phyloP scores from a whole-genome alignment of 2,329 filamentous ascomycete genomes.

The Cladosporium halotolerans region DNA sequence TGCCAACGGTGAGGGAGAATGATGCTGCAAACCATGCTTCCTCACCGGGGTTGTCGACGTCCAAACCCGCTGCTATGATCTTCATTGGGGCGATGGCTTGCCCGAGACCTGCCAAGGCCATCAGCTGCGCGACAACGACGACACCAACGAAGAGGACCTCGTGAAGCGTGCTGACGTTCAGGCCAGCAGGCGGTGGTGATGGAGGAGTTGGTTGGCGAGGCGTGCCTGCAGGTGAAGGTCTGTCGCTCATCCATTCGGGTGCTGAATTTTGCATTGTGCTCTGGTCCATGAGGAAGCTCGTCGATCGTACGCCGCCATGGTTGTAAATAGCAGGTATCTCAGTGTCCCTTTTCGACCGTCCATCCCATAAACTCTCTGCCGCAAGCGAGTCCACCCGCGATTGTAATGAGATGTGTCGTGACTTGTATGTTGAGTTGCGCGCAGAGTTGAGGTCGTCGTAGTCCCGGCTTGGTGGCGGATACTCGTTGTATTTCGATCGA shows the following conservation, averaged over 20 bases:
- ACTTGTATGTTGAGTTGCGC: constrained; percentile 24
- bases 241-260: constrained; percentile 17
- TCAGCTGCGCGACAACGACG: constrained; percentile 25
- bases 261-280: constrained; percentile 10
- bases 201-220: constrained; percentile 8
- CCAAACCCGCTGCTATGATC: constrained; percentile 41
- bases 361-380: constrained; percentile 17
- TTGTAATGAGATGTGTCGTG: constrained; percentile 28
- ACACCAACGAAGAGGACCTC: constrained; percentile 22
- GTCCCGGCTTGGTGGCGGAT: constrained; percentile 10
- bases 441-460: constrained; percentile 11
- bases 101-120: constrained; percentile 23
- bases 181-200: not conserved
- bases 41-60: constrained; percentile 35
- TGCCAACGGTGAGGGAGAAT: constrained; percentile 39
- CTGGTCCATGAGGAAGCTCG: constrained; percentile 20
- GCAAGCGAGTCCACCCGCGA: constrained; percentile 24
- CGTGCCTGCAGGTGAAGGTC: not conserved
- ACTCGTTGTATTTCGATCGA: constrained; percentile 23
- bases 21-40: constrained; percentile 40
- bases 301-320: constrained; percentile 17
- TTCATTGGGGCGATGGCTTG: constrained; percentile 36
- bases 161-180: constrained; percentile 19
- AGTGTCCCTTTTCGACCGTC: constrained; percentile 16
- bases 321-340: constrained; percentile 24